phyloP scores from a whole-genome alignment of 495 filamentous ascomycete genomes.

The Aspergillus diversus region DNA sequence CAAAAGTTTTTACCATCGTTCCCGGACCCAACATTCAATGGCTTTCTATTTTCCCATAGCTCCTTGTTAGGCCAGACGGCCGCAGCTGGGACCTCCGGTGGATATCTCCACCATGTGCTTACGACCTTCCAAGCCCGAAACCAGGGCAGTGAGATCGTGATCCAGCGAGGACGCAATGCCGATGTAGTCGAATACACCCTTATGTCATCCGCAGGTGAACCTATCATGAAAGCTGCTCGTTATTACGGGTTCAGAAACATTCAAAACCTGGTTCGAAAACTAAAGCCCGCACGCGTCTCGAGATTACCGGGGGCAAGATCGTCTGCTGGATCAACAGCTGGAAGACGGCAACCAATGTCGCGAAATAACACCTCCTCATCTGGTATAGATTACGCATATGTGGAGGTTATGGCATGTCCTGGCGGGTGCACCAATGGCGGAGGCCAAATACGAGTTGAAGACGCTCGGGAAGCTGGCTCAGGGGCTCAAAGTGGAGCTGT shows the following conservation, averaged over 20 bases:
- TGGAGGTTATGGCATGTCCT: constrained; percentile 98
- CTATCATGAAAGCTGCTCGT: constrained; percentile 78
- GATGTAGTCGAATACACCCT: constrained; percentile 87
- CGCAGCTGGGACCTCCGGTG: constrained; percentile 77
- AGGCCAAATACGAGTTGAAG: constrained; percentile 88
- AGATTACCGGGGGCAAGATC: constrained; percentile 75
- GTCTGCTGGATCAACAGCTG: constrained; percentile 35
- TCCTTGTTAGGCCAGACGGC: constrained; percentile 32
- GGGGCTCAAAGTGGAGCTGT: constrained; percentile 17
- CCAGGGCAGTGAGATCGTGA: constrained; percentile 67
- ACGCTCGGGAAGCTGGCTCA: constrained; percentile 51
- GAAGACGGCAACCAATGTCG: constrained; percentile 41
- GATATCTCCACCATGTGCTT: constrained; percentile 83
- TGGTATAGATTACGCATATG: constrained; percentile 74
- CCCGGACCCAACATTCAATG: constrained; percentile 68
- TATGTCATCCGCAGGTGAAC: constrained; percentile 51
- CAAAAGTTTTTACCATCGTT: constrained; percentile 50
- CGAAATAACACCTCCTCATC: constrained; percentile 38
- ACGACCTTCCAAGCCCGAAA: constrained; percentile 68
- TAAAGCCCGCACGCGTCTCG: constrained; percentile 77
- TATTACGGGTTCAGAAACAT: constrained; percentile 99
- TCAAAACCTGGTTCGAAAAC: constrained; percentile 87
- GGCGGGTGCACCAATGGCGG: constrained; percentile 98
- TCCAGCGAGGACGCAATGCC: constrained; percentile 78
- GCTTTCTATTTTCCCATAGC: constrained; percentile 64